phyloP scores from a whole-genome alignment of 2,329 filamentous ascomycete genomes.

The Lachnellula arida region DNA sequence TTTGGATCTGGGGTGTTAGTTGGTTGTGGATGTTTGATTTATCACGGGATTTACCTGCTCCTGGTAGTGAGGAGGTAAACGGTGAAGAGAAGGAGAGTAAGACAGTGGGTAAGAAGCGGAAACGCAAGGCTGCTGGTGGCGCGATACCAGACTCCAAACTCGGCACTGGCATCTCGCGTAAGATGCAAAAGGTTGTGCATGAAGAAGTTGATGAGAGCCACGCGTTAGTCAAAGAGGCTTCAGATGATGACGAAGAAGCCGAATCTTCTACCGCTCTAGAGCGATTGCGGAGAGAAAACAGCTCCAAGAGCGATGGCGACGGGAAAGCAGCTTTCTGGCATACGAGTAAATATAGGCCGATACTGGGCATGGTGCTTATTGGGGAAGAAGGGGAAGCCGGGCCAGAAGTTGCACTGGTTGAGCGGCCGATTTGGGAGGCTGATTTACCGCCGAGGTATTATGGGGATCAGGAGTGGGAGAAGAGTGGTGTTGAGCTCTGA shows the following conservation, averaged over 20 bases:
- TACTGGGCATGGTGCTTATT: constrained; percentile 65
- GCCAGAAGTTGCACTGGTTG: constrained; percentile 81
- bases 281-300: constrained; percentile 9
- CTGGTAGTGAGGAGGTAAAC: constrained; percentile 28
- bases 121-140: constrained; percentile 48
- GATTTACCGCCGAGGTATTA: constrained; percentile 70
- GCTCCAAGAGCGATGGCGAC: constrained; percentile 11
- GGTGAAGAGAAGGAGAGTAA: constrained; percentile 18
- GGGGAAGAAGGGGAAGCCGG: constrained; percentile 28
- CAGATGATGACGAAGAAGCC: constrained; percentile 33
- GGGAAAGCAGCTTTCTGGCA: constrained; percentile 51
- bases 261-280: constrained; percentile 24
- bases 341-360: constrained; percentile 91
- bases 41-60: constrained; percentile 54
- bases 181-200: constrained; percentile 33
- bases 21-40: constrained; percentile 95
- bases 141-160: constrained; percentile 36
- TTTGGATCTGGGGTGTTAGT: constrained; percentile 83
- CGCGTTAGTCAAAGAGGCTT: constrained; percentile 33
- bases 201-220: constrained; percentile 39
- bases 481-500: constrained; percentile 6
- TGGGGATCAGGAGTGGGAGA: constrained; percentile 50
- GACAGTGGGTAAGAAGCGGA: constrained; percentile 31
- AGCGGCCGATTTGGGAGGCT: constrained; percentile 79
- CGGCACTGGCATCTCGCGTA: constrained; percentile 36